Evolutionary conservation across 352 stramenopile species (phyloP).

Genomic region (Phytophthora pinifolia): DNA sequence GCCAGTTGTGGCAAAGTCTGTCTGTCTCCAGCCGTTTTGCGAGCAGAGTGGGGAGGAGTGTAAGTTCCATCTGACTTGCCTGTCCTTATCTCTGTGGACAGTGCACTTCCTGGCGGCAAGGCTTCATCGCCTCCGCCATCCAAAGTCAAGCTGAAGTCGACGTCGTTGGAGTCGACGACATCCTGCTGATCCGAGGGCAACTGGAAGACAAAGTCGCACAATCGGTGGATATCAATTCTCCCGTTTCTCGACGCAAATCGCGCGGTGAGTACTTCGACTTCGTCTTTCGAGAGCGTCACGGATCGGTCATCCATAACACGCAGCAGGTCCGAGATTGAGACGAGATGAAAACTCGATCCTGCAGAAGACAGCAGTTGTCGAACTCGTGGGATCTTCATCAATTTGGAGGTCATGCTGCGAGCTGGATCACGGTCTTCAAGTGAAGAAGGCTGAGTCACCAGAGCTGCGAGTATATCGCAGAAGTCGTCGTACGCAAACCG

Average conservation of each 20-base stretch:
- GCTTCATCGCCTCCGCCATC: constrained; percentile 18
- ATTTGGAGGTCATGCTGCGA: constrained; percentile 22
- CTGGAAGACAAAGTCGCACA: constrained; percentile 46
- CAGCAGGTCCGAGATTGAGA: constrained; percentile 32
- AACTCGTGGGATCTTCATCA: constrained; percentile 32
- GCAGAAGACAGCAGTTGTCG: constrained; percentile 21
- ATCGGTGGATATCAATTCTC: constrained; percentile 33
- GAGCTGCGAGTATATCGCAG: constrained; percentile 49
- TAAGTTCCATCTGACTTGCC: constrained; percentile 1
- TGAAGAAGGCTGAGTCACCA: constrained; percentile 16
- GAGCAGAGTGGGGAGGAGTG: constrained; percentile 10
- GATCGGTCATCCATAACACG: constrained; percentile 27
- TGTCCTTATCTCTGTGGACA: constrained; percentile 12
- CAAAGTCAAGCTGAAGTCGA: constrained; percentile 21
- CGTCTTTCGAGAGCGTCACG: constrained; percentile 27
- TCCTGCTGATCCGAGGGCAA: constrained; percentile 15
- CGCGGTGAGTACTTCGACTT: constrained; percentile 33
- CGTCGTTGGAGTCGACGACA: constrained; percentile 15
- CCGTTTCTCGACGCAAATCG: constrained; percentile 31
- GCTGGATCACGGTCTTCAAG: constrained; percentile 10
- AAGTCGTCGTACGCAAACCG: constrained; percentile 60
- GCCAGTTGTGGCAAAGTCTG: constrained; percentile 10
- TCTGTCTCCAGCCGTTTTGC: constrained; percentile 3
- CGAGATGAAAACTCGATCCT: constrained; percentile 9
- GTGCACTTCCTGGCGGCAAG: constrained; percentile 11